Conservation (phyloP, 805 yeast species). For the Wickerhamomyces silvicola region DNA sequence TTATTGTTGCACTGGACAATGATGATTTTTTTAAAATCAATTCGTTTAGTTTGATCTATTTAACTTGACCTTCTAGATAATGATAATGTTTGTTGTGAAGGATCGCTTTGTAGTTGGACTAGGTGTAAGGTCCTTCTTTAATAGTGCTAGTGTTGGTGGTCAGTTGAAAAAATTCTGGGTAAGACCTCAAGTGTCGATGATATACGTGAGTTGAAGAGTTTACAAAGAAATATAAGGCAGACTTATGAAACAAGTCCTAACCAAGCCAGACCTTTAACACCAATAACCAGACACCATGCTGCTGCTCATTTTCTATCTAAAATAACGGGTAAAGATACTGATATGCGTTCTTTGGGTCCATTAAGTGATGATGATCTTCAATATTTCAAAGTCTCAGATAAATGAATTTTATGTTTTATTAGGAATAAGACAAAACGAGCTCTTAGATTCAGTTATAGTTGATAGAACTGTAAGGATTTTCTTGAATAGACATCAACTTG, state of each 20-base stretch:
- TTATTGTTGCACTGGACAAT: no score
- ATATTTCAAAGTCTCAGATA: slow-evolving; percentile 30
- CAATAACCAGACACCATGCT: slow-evolving; percentile 20
- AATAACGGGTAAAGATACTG: slow-evolving; percentile 16
- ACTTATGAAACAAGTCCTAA: no score
- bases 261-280: slow-evolving; percentile 1
- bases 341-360: slow-evolving; percentile 28
- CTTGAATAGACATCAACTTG: slow-evolving; percentile 40
- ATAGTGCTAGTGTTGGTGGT: not conserved
- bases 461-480: slow-evolving; percentile 48
- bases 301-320: slow-evolving; percentile 16
- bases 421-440: slow-evolving; percentile 52
- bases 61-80: no score
- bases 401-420: slow-evolving; percentile 43
- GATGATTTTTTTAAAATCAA: no score
- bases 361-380: slow-evolving; percentile 27
- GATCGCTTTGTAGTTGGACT: not conserved
- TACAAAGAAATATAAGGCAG: no score
- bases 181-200: no score
- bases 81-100: no score
- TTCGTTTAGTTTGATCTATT: no score
- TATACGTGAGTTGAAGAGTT: no score
- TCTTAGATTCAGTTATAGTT: slow-evolving; percentile 52
- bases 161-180: no score
- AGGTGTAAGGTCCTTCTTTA: not conserved